Evolutionary conservation across 805 yeast genomes (phyloP).

Genomic region (Schizosaccharomyces octosporus): DNA sequence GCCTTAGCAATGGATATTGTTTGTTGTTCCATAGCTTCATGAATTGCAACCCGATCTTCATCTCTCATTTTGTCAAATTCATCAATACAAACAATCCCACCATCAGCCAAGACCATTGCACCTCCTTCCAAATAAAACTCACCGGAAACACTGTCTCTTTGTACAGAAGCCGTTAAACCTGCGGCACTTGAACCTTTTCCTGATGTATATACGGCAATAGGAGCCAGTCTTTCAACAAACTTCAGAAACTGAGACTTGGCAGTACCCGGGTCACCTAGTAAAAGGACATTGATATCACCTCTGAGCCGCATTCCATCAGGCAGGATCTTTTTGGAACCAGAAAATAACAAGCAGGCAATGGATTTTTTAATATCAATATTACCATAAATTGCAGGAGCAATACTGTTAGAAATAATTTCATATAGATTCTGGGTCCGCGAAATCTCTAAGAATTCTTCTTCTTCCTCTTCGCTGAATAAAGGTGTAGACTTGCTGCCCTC

Average conservation of each 20-base stretch:
- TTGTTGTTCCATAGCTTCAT: slow-evolving; percentile 99
- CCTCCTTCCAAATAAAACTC: slow-evolving; percentile 96
- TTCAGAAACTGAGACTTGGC: slow-evolving; percentile 90
- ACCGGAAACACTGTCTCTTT: slow-evolving; percentile 63
- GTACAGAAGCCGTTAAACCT: slow-evolving; percentile 95
- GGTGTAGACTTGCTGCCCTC: slow-evolving; percentile 34
- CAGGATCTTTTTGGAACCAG: slow-evolving; percentile 74
- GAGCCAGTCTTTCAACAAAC: slow-evolving; percentile 84
- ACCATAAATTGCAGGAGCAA: slow-evolving; percentile 94
- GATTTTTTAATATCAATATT: slow-evolving; percentile 81
- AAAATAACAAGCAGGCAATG: slow-evolving; percentile 72
- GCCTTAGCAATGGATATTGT: slow-evolving; percentile 97
- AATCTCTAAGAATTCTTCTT: slow-evolving; percentile 62
- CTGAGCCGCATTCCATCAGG: slow-evolving; percentile 93
- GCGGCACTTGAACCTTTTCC: slow-evolving; percentile 99
- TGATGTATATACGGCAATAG: slow-evolving; percentile 85
- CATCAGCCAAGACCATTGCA: slow-evolving; percentile 98
- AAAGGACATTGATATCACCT: slow-evolving; percentile 84
- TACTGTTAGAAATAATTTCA: slow-evolving; percentile 60
- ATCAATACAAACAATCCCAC: slow-evolving; percentile 96
- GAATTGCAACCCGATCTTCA: slow-evolving; percentile 95
- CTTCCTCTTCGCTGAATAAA: slow-evolving; percentile 75
- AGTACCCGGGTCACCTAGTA: slow-evolving; percentile 96
- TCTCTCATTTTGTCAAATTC: slow-evolving; percentile 98
- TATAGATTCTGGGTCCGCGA: slow-evolving; percentile 68